Base-by-base conservation (phyloP, 192 early-diverging fungal genomes). In the Obelidium mucronatum region DNA sequence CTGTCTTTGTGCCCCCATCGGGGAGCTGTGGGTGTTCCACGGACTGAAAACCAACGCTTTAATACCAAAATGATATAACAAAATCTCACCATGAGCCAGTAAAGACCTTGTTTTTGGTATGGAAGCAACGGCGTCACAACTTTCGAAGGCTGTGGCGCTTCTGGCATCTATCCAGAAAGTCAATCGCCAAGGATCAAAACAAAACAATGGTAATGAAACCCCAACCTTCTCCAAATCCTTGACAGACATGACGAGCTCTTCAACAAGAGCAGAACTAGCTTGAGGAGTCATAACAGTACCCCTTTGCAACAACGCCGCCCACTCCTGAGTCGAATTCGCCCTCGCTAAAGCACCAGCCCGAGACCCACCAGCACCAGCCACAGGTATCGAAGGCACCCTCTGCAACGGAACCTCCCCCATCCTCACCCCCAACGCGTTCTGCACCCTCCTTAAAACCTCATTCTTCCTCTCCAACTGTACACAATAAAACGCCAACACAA, bases 81-180 rank as follows among this genome's bases (percentile, higher is more conserved):
- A n/a, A 44, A 44, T 11, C 42, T 44, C 17, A 44, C 42, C 19
- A 58, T 15, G 8, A 58, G 5, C 55, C 55, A 58, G 26, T 58
- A 30, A 30, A 58, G 55, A 24, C 55, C 55, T 30, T 58, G 55
- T 30, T 58, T 58, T 58, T 58, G 55, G 55, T 58, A 58, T 30
- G 55, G 55, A 30, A 58, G 55, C 19, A 58, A 5, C 28, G 6
- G 6, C 11, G 55, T 58, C 26, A 24, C 24, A 24, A 58, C 24
- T 15, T 58, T 58, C 11, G 28, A 5, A 15, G 55, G 55, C 55
- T 58, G 55, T 30, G 55, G 55, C 4, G 55, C 55, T 24, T 58
- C 55, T 28, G 55, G 55, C 55, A 58, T 58, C 55, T 58, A 11
- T 5, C 17, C 5, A 17, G 5, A 44, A 44, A 11, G 17, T n/a